Evolutionary conservation across 1,284 basidiomycete species (phyloP).

Genomic region (Wallemia ichthyophaga): DNA sequence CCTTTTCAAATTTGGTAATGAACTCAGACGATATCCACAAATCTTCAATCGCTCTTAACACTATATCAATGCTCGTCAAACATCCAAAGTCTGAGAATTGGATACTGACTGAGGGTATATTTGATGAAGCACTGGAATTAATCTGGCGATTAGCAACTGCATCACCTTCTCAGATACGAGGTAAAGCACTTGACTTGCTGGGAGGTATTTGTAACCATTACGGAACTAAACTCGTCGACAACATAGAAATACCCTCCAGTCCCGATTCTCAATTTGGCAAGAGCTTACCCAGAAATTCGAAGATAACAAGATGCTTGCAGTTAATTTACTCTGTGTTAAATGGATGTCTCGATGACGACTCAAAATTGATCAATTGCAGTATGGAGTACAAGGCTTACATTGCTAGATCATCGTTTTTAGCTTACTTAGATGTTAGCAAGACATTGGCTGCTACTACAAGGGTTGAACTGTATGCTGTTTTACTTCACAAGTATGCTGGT

Average conservation of each 20-base stretch:
- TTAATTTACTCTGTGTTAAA: background rate
- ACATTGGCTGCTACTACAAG: background rate
- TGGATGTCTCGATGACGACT: background rate
- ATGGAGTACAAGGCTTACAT: background rate
- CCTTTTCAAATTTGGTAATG: background rate
- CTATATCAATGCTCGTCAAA: background rate
- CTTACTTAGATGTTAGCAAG: background rate
- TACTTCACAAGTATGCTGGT: conserved; percentile 61
- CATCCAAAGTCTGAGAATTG: background rate
- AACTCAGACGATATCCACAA: background rate
- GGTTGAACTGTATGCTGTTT: background rate
- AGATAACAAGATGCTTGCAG: background rate
- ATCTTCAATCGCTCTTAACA: background rate
- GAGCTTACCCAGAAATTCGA: background rate
- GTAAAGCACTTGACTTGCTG: background rate
- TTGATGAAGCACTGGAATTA: background rate
- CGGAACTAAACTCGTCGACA: background rate
- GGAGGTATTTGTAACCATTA: background rate
- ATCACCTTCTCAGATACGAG: background rate
- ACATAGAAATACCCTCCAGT: background rate
- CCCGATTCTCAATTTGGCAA: background rate
- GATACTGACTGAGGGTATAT: background rate
- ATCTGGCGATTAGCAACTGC: background rate
- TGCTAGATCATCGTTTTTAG: background rate
- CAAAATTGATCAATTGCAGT: background rate